phyloP scores from a whole-genome alignment of 2,329 filamentous ascomycete species.

The Gaeumannomyces tritici region DNA sequence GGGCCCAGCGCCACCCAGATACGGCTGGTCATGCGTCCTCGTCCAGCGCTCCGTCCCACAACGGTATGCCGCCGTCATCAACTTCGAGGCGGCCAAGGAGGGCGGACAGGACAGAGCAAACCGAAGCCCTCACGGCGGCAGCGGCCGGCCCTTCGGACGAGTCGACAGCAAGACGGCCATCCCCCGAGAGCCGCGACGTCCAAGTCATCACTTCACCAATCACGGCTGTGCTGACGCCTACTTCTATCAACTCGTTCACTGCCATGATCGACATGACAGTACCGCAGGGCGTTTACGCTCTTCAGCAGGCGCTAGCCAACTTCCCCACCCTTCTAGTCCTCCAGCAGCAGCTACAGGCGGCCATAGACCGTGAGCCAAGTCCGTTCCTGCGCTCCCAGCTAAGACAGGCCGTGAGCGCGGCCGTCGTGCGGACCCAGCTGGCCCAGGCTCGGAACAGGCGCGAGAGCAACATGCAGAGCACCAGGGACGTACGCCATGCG shows the following conservation, averaged over 20 bases:
- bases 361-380: slow-evolving; percentile 42
- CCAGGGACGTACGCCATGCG: not conserved
- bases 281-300: slow-evolving; percentile 35
- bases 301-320: slow-evolving; percentile 33
- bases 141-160: not conserved
- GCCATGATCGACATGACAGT: slow-evolving; percentile 44
- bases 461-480: slow-evolving; percentile 8
- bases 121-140: not conserved
- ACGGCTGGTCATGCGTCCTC: not conserved
- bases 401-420: slow-evolving; percentile 36
- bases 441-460: slow-evolving; percentile 24
- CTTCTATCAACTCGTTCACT: slow-evolving; percentile 23
- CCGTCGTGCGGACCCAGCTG: slow-evolving; percentile 34
- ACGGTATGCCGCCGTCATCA: not conserved
- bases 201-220: not conserved
- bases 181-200: not conserved
- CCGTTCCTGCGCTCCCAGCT: slow-evolving; percentile 37
- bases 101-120: not conserved
- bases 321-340: slow-evolving; percentile 40
- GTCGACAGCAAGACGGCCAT: not conserved
- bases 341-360: slow-evolving; percentile 36
- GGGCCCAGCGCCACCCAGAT: slow-evolving; percentile 3
- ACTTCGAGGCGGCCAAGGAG: not conserved
- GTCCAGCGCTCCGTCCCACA: not conserved
- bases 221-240: not conserved